These are phyloP conservation scores for Neospora caninum DNA, from an alignment of 169 alveolate genomes.

Conservation along the genomic window DNA sequence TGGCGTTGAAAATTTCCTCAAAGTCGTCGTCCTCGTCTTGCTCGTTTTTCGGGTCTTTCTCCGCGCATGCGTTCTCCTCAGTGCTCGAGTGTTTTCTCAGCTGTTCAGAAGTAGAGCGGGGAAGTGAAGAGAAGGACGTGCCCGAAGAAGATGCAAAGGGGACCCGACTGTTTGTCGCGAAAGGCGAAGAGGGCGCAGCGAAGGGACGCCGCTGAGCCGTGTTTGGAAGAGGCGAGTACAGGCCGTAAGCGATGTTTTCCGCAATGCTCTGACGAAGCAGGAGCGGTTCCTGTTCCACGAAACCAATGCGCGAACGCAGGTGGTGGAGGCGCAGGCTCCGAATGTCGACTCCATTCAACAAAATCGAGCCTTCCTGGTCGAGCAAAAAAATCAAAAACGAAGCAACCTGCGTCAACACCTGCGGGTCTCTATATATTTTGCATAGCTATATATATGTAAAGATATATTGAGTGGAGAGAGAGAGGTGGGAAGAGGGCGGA, in stretches of 20 bases:
- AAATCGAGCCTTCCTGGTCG: slow-evolving; percentile 78
- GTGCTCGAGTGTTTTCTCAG: background rate
- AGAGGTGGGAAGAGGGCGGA: background rate
- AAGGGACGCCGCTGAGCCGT: background rate
- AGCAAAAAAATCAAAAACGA: background rate
- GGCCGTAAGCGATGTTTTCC: slow-evolving; percentile 86
- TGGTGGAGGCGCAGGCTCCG: slow-evolving; percentile 62
- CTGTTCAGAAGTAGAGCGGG: background rate
- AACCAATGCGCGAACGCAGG: slow-evolving; percentile 81
- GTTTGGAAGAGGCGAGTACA: slow-evolving; percentile 76
- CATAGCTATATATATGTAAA: background rate
- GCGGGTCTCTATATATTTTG: background rate
- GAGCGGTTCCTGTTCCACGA: slow-evolving; percentile 78
- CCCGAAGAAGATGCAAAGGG: background rate
- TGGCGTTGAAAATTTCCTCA: slow-evolving; percentile 16
- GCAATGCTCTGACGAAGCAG: slow-evolving; percentile 69
- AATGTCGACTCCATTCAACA: slow-evolving; percentile 38
- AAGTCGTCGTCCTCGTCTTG: background rate
- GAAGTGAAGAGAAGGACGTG: background rate
- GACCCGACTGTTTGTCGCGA: background rate
- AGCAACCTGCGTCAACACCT: no score
- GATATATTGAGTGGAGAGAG: background rate
- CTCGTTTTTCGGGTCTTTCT: background rate
- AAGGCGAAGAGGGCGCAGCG: background rate
- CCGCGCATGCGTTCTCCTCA: background rate